phyloP scores from a whole-genome alignment of 305 asterid genomes.

The Withania somnifera region DNA sequence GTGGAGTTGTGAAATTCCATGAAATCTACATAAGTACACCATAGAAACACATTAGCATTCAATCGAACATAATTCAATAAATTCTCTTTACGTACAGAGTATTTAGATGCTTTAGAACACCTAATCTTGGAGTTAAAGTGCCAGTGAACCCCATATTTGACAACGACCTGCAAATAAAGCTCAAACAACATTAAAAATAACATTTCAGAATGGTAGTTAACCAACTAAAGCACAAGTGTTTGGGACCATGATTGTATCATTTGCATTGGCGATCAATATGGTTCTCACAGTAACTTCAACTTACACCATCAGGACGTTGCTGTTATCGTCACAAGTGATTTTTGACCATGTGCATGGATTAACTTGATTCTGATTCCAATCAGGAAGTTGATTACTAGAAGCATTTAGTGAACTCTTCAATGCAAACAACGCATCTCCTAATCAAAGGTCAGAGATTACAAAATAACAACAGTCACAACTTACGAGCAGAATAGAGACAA shows the following conservation, averaged over 20 bases:
- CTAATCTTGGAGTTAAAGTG: slow-evolving; percentile 57
- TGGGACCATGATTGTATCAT: neutral
- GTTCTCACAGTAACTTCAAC: slow-evolving; percentile 10
- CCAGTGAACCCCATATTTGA: slow-evolving; percentile 88
- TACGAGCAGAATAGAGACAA: neutral
- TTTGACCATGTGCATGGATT: slow-evolving; percentile 96
- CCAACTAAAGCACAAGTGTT: neutral
- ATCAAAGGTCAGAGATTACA: slow-evolving; percentile 5
- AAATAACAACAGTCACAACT: neutral
- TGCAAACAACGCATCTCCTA: slow-evolving; percentile 69
- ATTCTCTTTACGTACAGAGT: slow-evolving; percentile 54
- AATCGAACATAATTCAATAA: neutral
- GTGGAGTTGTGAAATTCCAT: neutral
- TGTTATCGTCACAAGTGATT: slow-evolving; percentile 46
- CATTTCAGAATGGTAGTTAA: neutral
- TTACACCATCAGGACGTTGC: slow-evolving; percentile 65
- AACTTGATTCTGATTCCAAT: slow-evolving; percentile 78
- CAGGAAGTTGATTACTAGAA: slow-evolving; percentile 47
- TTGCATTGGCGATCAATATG: neutral
- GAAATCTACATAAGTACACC: neutral
- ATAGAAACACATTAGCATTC: neutral
- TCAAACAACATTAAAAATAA: neutral
- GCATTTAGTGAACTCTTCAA: slow-evolving; percentile 62
- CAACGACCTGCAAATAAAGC: slow-evolving; percentile 52
- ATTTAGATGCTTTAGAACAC: slow-evolving; percentile 41